Evolutionary conservation across 495 filamentous ascomycete genomes (phyloP).

Genomic region (Lasiosphaeria hispida): DNA sequence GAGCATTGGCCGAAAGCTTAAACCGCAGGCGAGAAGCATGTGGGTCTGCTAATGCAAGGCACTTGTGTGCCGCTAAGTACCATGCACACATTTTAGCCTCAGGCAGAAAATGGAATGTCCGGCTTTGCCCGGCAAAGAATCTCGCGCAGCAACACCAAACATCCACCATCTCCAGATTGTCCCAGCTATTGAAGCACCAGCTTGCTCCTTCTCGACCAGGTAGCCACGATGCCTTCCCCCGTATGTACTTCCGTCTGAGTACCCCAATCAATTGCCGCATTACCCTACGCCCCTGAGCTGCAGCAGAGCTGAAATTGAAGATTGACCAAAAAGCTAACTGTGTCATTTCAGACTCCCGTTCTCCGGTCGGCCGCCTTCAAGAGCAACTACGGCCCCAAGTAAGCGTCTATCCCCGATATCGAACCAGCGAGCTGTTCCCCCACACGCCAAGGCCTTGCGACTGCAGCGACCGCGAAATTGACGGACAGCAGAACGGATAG

Average conservation of each 20-base stretch:
- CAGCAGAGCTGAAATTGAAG: neutral
- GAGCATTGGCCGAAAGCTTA: neutral
- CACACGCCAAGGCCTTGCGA: neutral
- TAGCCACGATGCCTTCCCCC: constrained; percentile 41
- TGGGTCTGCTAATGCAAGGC: constrained; percentile 9
- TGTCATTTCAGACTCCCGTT: constrained; percentile 35
- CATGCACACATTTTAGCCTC: constrained; percentile 14
- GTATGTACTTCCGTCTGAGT: constrained; percentile 27
- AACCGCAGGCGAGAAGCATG: neutral
- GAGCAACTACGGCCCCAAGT: constrained; percentile 53
- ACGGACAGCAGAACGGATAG: neutral
- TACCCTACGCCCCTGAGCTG: neutral
- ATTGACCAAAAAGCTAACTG: constrained; percentile 20
- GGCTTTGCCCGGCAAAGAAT: constrained; percentile 37
- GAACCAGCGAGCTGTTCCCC: neutral
- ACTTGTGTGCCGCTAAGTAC: constrained; percentile 1
- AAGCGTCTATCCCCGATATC: constrained; percentile 27
- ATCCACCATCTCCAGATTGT: constrained; percentile 15
- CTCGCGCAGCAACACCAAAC: constrained; percentile 33
- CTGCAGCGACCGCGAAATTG: neutral
- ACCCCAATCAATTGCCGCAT: neutral
- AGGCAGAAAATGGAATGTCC: constrained; percentile 22
- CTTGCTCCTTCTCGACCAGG: constrained; percentile 20
- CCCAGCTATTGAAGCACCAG: constrained; percentile 34
- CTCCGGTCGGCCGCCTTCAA: constrained; percentile 38